These are phyloP conservation scores for Globisporangium canariense DNA, from an alignment of 352 stramenopile genomes.

Conservation along the genomic window DNA sequence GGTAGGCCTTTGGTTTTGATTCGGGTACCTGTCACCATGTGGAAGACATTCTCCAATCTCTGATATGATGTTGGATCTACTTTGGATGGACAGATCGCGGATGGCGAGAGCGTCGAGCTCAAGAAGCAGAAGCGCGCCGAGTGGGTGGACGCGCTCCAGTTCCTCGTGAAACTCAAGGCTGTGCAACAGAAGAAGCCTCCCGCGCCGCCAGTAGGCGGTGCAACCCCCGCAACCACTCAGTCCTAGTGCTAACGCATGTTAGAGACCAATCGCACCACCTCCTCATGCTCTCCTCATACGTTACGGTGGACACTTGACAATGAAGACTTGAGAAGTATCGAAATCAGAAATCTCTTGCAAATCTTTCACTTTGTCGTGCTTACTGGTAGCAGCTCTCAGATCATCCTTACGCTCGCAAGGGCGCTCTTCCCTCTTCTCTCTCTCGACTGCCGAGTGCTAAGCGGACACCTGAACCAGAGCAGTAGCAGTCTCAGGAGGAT, in stretches of 20 bases:
- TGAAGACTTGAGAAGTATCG: neutral
- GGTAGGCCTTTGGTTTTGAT: slow-evolving; percentile 22
- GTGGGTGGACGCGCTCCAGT: slow-evolving; percentile 71
- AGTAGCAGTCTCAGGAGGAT: neutral
- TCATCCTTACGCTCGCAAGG: neutral
- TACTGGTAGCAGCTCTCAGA: neutral
- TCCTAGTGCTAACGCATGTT: neutral
- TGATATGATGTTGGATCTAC: neutral
- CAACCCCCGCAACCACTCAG: neutral
- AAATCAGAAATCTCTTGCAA: neutral
- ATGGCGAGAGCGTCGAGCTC: slow-evolving; percentile 55
- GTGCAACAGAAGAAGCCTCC: slow-evolving; percentile 25
- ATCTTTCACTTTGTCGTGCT: neutral
- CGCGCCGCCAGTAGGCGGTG: neutral
- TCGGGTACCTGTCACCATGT: neutral
- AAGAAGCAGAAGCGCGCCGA: slow-evolving; percentile 60
- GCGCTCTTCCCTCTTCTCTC: neutral
- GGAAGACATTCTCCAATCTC: neutral
- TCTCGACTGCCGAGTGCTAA: neutral
- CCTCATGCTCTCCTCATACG: neutral
- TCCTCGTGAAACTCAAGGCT: slow-evolving; percentile 64
- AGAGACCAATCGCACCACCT: neutral
- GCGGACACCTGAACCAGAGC: neutral
- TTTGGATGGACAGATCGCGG: slow-evolving; percentile 39
- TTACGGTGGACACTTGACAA: neutral